Base-by-base conservation (phyloP, 345 rosid species). In the Hypericum perforatum region DNA sequence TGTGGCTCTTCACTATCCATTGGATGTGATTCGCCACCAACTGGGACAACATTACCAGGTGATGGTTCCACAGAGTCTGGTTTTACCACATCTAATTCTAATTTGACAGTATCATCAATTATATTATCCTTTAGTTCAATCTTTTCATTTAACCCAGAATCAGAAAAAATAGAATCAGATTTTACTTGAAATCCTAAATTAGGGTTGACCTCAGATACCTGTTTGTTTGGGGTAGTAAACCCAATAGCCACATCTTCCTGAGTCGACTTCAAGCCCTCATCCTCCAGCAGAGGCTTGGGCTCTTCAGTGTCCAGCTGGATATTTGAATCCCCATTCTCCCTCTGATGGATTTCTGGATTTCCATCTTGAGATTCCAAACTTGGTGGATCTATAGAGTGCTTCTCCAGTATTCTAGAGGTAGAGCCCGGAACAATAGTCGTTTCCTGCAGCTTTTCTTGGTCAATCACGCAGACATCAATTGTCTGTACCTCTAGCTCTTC, bases 161-260 rank as follows among this genome's bases (percentile, higher is more conserved):
- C 95, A 86, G 94, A 74, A 94, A 85, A 76, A 84, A 94, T 72
- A 82, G 94, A 82, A 85, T 84, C 91, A 84, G 87, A 94, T 84
- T 84, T 89, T 89, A 86, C 91, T 86, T 78, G 94, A 82, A 72
- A 77, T 85, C 95, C 99, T 80, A 84, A 74, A 76, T 56, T 76
- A 61, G 87, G 78, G 95, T 76, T 94, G 87, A 89, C 97, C 86
- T 83, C 95, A 73, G 97, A 80, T 94, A 94, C 99, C 99, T 89
- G 97, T 83, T 79, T 79, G 58, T 62, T 67, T 22, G 68, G 72
- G 58, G 94, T 70, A 89, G 94, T 65, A 32, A 67, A 49, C 60
- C 74, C 85, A 63, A 51, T 70, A 77, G 54, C 8, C 67, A 65
- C 78, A 69, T 76, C 80, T 56, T 79, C 67, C 45, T 54, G 72